Evolutionary conservation across 768 basidiomycete species (phyloP).

Genomic region (Lentinus tigrinus): DNA sequence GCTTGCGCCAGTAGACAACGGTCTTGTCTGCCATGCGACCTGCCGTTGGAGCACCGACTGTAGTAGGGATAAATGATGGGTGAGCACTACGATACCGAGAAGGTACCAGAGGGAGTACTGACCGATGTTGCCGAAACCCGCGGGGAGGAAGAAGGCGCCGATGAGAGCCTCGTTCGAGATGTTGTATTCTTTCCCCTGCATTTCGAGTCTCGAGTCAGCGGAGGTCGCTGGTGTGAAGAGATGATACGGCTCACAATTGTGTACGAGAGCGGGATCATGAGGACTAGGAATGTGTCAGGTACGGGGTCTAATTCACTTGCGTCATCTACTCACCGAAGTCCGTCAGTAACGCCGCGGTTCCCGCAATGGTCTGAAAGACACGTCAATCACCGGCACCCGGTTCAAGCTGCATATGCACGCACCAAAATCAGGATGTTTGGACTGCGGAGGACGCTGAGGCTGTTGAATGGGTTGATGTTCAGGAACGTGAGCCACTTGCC

Average conservation of each 20-base stretch:
- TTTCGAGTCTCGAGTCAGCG: not conserved
- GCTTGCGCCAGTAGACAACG: constrained; percentile 46
- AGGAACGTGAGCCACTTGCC: constrained; percentile 29
- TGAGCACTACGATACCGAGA: not conserved
- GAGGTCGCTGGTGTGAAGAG: not conserved
- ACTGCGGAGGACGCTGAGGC: constrained; percentile 51
- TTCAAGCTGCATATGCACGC: constrained; percentile 21
- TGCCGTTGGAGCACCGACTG: constrained; percentile 60
- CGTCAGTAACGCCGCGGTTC: constrained; percentile 27
- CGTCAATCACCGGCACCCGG: not conserved
- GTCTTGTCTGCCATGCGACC: constrained; percentile 58
- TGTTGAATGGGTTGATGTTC: constrained; percentile 59
- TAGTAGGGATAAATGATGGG: not conserved
- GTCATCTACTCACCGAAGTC: constrained; percentile 34
- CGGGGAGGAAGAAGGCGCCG: constrained; percentile 59
- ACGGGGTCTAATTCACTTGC: not conserved
- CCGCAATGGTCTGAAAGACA: constrained; percentile 39
- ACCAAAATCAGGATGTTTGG: constrained; percentile 60
- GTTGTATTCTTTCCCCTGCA: constrained; percentile 54
- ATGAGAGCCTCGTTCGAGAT: constrained; percentile 57
- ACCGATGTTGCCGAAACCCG: constrained; percentile 62
- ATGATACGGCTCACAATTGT: constrained; percentile 50
- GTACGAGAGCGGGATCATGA: constrained; percentile 62
- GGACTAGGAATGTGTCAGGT: constrained; percentile 20
- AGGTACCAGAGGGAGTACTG: constrained; percentile 22